Percentiles rank a stretch among this genome's conserved stretches.
These are phyloP conservation scores for Pyrenophora seminiperda DNA, from an alignment of 2,329 filamentous ascomycete genomes.

Conservation along the genomic window DNA sequence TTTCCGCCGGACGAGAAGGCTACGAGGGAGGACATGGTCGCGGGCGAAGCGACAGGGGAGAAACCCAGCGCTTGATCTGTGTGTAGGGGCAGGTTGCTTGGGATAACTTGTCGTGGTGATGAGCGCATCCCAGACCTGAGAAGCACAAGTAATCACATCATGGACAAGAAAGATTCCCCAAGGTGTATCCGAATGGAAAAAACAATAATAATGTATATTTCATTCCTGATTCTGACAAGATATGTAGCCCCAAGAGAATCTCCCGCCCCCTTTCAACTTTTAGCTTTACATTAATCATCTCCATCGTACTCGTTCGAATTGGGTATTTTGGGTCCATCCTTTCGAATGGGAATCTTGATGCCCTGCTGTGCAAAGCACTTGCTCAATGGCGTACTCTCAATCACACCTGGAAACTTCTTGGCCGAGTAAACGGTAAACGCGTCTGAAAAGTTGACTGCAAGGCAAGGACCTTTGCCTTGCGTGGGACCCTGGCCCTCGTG, in stretches of 20 bases:
- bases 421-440: slow-evolving; percentile 93
- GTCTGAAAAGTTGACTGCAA: slow-evolving; percentile 85
- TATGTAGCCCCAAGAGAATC: too few relatives aligned
- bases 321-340: slow-evolving; percentile 68
- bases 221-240: too few relatives aligned
- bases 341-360: slow-evolving; percentile 95
- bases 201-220: too few relatives aligned
- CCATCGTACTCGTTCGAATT: slow-evolving; percentile 54
- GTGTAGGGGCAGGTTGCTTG: too few relatives aligned
- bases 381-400: slow-evolving; percentile 88
- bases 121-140: too few relatives aligned
- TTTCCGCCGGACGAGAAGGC: slow-evolving; percentile 32
- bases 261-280: too few relatives aligned
- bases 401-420: slow-evolving; percentile 98
- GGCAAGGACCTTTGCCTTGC: slow-evolving; percentile 75
- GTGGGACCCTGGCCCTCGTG: slow-evolving; percentile 52
- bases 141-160: too few relatives aligned
- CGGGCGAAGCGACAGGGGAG: slow-evolving; percentile 25
- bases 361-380: slow-evolving; percentile 92
- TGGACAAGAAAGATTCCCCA: too few relatives aligned
- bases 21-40: slow-evolving; percentile 9
- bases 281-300: slow-evolving; percentile 49
- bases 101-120: too few relatives aligned
- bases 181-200: too few relatives aligned
- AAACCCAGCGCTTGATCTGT: slow-evolving; percentile 12